phyloP scores from a whole-genome alignment of 352 stramenopile species.

The Phytophthora pinifolia region DNA sequence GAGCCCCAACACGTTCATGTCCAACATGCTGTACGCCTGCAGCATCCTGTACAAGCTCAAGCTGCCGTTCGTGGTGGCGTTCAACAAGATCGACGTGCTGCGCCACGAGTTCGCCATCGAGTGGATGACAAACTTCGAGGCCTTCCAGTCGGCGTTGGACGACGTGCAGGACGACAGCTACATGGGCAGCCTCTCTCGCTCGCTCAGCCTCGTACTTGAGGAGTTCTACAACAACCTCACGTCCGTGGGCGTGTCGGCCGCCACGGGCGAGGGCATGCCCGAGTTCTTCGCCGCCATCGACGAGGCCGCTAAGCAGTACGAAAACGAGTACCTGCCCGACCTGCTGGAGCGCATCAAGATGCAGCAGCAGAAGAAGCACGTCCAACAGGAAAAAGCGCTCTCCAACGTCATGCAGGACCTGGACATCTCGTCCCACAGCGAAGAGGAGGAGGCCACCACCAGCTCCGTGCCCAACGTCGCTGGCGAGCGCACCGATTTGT shows the following conservation, averaged over 20 bases:
- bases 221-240: conserved; percentile 95
- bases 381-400: conserved; percentile 54
- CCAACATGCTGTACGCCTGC: conserved; percentile 99
- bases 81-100: conserved; percentile 99
- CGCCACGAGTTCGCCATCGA: conserved; percentile 94
- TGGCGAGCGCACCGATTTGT: conserved; percentile 65
- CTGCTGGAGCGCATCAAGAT: conserved; percentile 65
- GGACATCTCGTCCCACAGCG: conserved; percentile 52
- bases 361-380: conserved; percentile 51
- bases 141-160: conserved; percentile 96
- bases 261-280: conserved; percentile 95
- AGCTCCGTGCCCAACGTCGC: conserved; percentile 5
- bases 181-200: conserved; percentile 92
- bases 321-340: conserved; percentile 85
- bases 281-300: conserved; percentile 93
- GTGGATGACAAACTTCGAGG: conserved; percentile 99
- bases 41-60: conserved; percentile 98
- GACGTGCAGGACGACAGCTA: conserved; percentile 89
- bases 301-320: conserved; percentile 85
- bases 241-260: conserved; percentile 93
- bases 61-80: conserved; percentile 96
- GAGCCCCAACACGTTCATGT: conserved; percentile 99
- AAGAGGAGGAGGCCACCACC: conserved; percentile 15
- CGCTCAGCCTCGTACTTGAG: conserved; percentile 85
- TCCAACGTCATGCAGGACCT: conserved; percentile 82